These are phyloP conservation scores for Ustilago shanxiensis DNA, from an alignment of 1,284 basidiomycete genomes.

Conservation along the genomic window DNA sequence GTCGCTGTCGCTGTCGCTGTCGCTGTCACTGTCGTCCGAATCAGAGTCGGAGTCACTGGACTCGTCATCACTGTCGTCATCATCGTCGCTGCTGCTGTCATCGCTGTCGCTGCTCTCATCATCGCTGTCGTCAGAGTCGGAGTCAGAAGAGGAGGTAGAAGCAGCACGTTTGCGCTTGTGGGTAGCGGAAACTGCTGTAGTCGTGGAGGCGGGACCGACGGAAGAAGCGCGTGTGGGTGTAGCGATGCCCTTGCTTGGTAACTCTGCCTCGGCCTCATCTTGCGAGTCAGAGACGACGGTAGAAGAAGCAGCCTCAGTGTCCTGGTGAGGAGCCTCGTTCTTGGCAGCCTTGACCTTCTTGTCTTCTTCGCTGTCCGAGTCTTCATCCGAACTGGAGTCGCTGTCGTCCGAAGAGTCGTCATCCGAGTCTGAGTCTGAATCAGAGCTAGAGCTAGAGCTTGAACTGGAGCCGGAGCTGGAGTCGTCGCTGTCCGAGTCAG, in stretches of 20 bases:
- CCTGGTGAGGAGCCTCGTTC: conserved; percentile 31
- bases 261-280: conserved; percentile 45
- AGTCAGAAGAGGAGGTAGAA: conserved; percentile 17
- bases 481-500: conserved; percentile 18
- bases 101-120: conserved; percentile 24
- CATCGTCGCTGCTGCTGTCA: conserved; percentile 18
- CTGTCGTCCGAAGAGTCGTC: conserved; percentile 35
- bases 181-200: not conserved
- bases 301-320: conserved; percentile 37
- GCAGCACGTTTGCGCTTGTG: conserved; percentile 40
- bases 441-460: conserved; percentile 13
- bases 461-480: not conserved
- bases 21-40: conserved; percentile 22
- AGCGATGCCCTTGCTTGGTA: conserved; percentile 40
- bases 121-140: conserved; percentile 25
- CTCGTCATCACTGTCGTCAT: conserved; percentile 24
- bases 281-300: conserved; percentile 45
- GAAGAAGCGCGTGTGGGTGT: conserved; percentile 33
- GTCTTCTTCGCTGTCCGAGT: conserved; percentile 30
- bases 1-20: conserved; percentile 6
- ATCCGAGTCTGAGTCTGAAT: conserved; percentile 9
- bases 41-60: conserved; percentile 25
- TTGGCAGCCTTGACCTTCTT: conserved; percentile 38
- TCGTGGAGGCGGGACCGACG: conserved; percentile 2
- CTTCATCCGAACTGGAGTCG: conserved; percentile 17